Evolutionary conservation across 2,329 filamentous ascomycete genomes (phyloP), one percentile per base, ranked within the genome.

Genomic region (Metarhizium sp.): DNA sequence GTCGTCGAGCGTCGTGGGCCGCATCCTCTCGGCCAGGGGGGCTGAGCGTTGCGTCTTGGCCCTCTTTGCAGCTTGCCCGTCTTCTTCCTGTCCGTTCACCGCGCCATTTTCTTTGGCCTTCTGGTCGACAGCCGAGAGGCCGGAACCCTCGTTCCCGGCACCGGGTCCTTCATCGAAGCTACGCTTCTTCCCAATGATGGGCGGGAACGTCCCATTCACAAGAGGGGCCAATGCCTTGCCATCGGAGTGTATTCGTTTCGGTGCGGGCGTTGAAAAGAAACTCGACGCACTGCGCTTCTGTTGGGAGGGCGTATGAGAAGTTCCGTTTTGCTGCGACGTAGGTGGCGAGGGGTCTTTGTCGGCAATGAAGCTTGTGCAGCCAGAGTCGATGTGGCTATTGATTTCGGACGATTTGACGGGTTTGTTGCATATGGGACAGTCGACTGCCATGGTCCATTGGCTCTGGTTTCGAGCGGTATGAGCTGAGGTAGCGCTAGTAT

Each of bases 21-120:
- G 84, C 90, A 97, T 96, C 34, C 92, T 87, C 71, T 99, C 94
- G 2, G 94, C 92, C 18, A 99, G 76, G 0, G 94, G 94, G 8
- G 90, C 91, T 1, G 85, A 83, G 63, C 85, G 84, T 56, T 84
- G 81, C 40, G 77, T 81, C 71, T 89, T 90, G 14, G 79, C 74
- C 66, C 85, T 86, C 69, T 92, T 91, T 4, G 75, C 61, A 8
- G 75, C 64, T 52, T 40, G 57, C 45, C 56, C 56, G 1, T 54
- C 57, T 8, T 58, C 57, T 1, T 45, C 53, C 10, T 25, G 14
- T 18, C 61, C 59, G 8, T 55, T 50, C 4, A 59, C 57, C 6
- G 50, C 54, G 14, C 52, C 51, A 6, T 51, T 52, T 58, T 50
- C 50, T 18, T 42, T 32, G 32, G 49, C 14, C 49, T 34, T 50